Evolutionary conservation across 345 rosid genomes (phyloP), one percentile per base, ranked within the genome.

Genomic region (Hevea brasiliensis): DNA sequence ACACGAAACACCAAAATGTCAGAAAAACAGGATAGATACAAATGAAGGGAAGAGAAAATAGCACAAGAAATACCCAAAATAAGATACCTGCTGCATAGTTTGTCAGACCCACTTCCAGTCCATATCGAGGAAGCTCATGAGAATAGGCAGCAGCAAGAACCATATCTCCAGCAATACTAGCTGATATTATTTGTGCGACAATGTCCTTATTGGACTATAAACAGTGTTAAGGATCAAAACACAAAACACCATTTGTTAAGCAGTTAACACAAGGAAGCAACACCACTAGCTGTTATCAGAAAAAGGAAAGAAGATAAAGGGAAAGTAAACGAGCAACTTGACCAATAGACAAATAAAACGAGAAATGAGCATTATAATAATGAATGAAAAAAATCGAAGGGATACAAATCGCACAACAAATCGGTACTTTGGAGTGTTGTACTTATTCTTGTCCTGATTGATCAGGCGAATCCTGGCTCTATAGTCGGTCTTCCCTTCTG

Each of bases 401-500:
- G 88, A 89, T 89, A 91, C 97, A 41, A 88, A 88, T 61, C 93
- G 71, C 48, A 89, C 93, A 70, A 90, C 90, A 29, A 87, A 88
- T 21, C 96, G 88, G 61, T 90, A 90, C 66, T 90, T 90, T 0
- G 96, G 96, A 0, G 89, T 90, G 70, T 90, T 90, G 81, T 90
- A 90, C 80, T 90, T 90, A 74, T 88, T 90, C 75, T 90, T 90
- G 57, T 90, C 93, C 40, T 90, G 96, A 48, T 90, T 90, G 65
- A 88, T 90, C 27, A 90, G 85, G 63, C 96, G 92, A 67, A 81
- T 88, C 74, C 93, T 82, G 3, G 93, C 96, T 13, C 96, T 74
- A 72, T 88, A 90, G 68, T 90, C 96, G 0, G 96, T 90, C 87
- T 90, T 90, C 0, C 96, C 96, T 76, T 24, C 96, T 90, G 51